phyloP scores from a whole-genome alignment of 164 flowering plant species.

The Akebia trifoliata region DNA sequence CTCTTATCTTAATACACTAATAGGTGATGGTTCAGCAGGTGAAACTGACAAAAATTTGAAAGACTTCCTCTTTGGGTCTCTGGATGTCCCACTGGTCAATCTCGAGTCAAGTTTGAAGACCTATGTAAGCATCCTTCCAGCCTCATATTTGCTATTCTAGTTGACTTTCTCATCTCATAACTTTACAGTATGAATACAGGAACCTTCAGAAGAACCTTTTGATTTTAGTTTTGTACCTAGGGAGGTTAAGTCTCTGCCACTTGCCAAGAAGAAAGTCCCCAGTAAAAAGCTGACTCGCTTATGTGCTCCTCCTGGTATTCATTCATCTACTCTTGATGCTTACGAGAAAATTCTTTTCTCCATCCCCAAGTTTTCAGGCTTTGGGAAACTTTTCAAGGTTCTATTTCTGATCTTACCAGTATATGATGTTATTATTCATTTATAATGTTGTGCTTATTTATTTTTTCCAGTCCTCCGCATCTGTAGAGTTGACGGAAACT shows the following conservation, averaged over 20 bases:
- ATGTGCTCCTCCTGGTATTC: constrained; percentile 67
- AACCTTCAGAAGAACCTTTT: constrained; percentile 82
- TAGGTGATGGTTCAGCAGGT: constrained; percentile 69
- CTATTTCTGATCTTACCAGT: constrained; percentile 4
- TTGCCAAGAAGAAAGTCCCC: constrained; percentile 89
- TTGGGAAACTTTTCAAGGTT: constrained; percentile 96
- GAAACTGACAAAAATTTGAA: constrained; percentile 69
- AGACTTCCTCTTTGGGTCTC: constrained; percentile 79
- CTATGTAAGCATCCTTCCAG: constrained; percentile 47
- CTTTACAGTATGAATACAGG: constrained; percentile 38
- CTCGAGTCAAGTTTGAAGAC: constrained; percentile 80
- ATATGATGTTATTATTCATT: background rate
- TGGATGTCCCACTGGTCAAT: constrained; percentile 78
- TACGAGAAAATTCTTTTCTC: constrained; percentile 80
- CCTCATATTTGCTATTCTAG: background rate
- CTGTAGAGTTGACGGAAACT: constrained; percentile 93
- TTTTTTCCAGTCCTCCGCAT: constrained; percentile 70
- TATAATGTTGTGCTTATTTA: background rate
- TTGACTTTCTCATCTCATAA: background rate
- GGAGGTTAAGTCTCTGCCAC: constrained; percentile 83
- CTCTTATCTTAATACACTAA: constrained; percentile 72
- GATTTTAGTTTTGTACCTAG: constrained; percentile 72
- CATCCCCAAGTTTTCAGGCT: constrained; percentile 74
- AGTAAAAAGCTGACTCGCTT: constrained; percentile 85
- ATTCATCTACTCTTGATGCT: constrained; percentile 64